Conservation (phyloP, 805 yeast species). For the Torulaspora microellipsoides region DNA sequence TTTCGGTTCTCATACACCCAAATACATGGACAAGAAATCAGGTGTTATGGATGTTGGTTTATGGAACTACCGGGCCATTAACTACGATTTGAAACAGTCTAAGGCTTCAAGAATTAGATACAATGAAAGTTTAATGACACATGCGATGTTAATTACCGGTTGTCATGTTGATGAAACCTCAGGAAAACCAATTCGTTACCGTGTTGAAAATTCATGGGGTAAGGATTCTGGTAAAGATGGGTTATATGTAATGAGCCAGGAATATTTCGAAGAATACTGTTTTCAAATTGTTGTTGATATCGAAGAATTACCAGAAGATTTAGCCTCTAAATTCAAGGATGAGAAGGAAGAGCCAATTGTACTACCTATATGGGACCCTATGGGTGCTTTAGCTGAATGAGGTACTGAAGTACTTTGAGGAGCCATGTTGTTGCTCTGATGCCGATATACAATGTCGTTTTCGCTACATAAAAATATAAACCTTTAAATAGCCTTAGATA, state of each 20-base stretch:
- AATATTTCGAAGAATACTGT: slow-evolving; percentile 69
- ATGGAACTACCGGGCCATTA: slow-evolving; percentile 61
- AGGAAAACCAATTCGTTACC: slow-evolving; percentile 61
- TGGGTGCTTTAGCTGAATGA: slow-evolving; percentile 61
- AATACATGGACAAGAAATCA: slow-evolving; percentile 54
- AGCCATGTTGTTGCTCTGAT: too few species aligned
- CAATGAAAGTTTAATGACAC: slow-evolving; percentile 77
- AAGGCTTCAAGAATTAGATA: slow-evolving; percentile 70
- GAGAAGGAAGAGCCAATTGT: slow-evolving; percentile 47
- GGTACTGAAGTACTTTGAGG: too few species aligned
- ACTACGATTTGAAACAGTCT: slow-evolving; percentile 46
- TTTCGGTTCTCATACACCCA: slow-evolving; percentile 88
- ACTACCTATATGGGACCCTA: slow-evolving; percentile 76
- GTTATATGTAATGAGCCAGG: slow-evolving; percentile 65
- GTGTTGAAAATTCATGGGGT: slow-evolving; percentile 80
- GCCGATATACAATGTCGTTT: too few species aligned
- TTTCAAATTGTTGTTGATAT: slow-evolving; percentile 63
- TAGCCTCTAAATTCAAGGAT: slow-evolving; percentile 34
- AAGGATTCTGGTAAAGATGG: slow-evolving; percentile 63
- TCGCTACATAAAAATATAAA: too few species aligned
- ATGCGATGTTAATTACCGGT: slow-evolving; percentile 83
- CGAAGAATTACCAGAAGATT: slow-evolving; percentile 43
- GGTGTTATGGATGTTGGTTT: slow-evolving; percentile 72
- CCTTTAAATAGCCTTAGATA: too few species aligned
- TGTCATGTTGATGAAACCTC: slow-evolving; percentile 60